These are phyloP conservation scores for Nemania serpens DNA, from an alignment of 2,329 filamentous ascomycete genomes.

Conservation along the genomic window DNA sequence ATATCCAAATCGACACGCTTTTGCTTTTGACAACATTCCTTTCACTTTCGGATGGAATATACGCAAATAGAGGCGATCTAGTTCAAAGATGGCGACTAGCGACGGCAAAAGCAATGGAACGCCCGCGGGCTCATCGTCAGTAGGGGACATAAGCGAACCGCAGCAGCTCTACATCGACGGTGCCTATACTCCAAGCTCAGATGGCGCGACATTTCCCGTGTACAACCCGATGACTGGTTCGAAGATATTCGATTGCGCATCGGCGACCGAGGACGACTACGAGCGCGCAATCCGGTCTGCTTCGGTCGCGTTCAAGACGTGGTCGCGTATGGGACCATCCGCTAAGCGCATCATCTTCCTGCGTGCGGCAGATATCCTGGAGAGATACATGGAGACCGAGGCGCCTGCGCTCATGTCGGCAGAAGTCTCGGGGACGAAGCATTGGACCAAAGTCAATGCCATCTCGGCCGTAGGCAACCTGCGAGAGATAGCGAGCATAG, in stretches of 20 bases:
- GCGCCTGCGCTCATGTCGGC: conserved; percentile 61
- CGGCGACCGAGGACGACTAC: conserved; percentile 19
- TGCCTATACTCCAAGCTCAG: conserved; percentile 16
- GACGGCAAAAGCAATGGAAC: background rate
- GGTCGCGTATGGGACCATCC: conserved; percentile 41
- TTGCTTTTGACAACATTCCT: background rate
- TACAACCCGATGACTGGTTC: conserved; percentile 27
- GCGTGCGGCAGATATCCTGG: conserved; percentile 69
- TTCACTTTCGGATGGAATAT: no score
- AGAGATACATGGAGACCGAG: conserved; percentile 60
- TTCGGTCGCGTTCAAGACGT: conserved; percentile 22
- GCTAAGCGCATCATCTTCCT: conserved; percentile 71
- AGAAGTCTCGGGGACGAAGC: conserved; percentile 50
- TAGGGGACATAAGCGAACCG: conserved; percentile 9
- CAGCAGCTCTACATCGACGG: conserved; percentile 25
- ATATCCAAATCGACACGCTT: background rate
- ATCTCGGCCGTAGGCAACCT: conserved; percentile 44
- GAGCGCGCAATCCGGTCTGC: conserved; percentile 25
- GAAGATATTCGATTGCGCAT: conserved; percentile 25
- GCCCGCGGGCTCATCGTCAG: background rate
- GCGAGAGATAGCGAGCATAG: conserved; percentile 48
- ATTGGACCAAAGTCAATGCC: conserved; percentile 51
- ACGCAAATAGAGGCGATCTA: background rate
- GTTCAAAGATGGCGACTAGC: conserved; percentile 2
- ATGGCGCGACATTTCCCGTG: conserved; percentile 21